phyloP scores from a whole-genome alignment of 805 yeast species.

The Candida ficus region DNA sequence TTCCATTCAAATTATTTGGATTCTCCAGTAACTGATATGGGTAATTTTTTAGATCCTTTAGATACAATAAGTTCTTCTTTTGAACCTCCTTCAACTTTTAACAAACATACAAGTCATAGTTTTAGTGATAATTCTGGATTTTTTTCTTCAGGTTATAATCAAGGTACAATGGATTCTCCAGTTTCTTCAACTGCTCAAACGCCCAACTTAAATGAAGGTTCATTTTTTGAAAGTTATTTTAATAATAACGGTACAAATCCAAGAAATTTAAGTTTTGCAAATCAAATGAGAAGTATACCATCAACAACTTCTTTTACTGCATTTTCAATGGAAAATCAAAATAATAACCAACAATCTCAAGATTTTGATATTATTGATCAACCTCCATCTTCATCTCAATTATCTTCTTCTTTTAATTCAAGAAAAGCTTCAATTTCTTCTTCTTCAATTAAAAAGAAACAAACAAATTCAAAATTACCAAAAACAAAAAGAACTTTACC shows the following conservation, averaged over 20 bases:
- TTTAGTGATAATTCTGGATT: slow-evolving; percentile 16
- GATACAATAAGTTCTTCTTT: slow-evolving; percentile 23
- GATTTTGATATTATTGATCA: slow-evolving; percentile 3
- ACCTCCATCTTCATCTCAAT: neutral
- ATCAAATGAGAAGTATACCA: slow-evolving; percentile 21
- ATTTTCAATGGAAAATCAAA: slow-evolving; percentile 3
- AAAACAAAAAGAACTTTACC: slow-evolving; percentile 20
- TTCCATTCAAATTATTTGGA: slow-evolving; percentile 20
- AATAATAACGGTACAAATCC: slow-evolving; percentile 1
- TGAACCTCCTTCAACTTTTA: slow-evolving; percentile 23
- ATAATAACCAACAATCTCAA: neutral
- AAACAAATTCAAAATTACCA: slow-evolving; percentile 16
- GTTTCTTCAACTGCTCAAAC: slow-evolving; percentile 22
- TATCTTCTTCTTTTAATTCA: slow-evolving; percentile 16
- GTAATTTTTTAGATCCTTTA: slow-evolving; percentile 24
- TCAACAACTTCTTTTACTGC: slow-evolving; percentile 13
- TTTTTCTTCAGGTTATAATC: slow-evolving; percentile 15
- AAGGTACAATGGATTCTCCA: slow-evolving; percentile 19
- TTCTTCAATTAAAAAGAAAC: slow-evolving; percentile 22
- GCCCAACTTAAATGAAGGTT: slow-evolving; percentile 14
- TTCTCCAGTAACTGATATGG: slow-evolving; percentile 21
- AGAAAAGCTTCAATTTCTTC: slow-evolving; percentile 15
- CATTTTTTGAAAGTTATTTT: slow-evolving; percentile 24
- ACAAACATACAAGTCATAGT: slow-evolving; percentile 12
- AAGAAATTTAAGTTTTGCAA: slow-evolving; percentile 18